Base-by-base conservation (phyloP, 805 yeast genomes). In the Kodamaea neixiangensis region DNA sequence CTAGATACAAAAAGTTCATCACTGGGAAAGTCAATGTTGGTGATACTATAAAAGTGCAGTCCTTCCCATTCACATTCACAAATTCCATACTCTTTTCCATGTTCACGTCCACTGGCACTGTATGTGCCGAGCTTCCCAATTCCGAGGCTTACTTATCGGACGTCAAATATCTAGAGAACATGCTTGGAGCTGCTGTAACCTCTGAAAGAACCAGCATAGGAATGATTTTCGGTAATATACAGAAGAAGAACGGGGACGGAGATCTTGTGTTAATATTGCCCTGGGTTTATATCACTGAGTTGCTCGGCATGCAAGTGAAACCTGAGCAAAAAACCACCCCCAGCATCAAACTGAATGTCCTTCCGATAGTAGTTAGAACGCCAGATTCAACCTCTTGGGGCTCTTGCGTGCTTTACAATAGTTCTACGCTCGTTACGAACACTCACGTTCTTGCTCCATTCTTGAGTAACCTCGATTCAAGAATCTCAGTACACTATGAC, bases 161-260 rank as follows among this genome's bases (percentile, higher is more conserved):
- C 56, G 56, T 66, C 11, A 72, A 67, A 57, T 78, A 69, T 55
- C 48, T 78, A 52, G 81, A 77, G 47, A 78, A 77, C 52, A 75
- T 74, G 76, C 56, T 64, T 9, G 82, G 82, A 6, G 79, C 73
- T 5, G 51, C 71, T 3, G 75, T 57, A 7, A 14, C 48, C 1
- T 46, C 38, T 1, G 47, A 38, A 33, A n/a, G 25, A 13, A 15
- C 14, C 0, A 61, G 69, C 1, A 44, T 72, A 5, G 82, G 82
- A 0, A 54, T 77, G 20, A 65, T 77, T 1, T 50, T 69, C 53
- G 76, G 79, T 0, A 68, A 65, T 46, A 47, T 76, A 18, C 57
- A 69, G 11, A 74, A 73, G 51, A 48, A 50, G 31, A 70, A 75
- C 52, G 80, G 80, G 6, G 78, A 75, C 47, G 82, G 82, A 3